A percentile compares a stretch with the other conserved stretches of the same genome.
Evolutionary conservation across 2,329 filamentous ascomycete genomes (phyloP).

Genomic region (Exophiala bonariae): DNA sequence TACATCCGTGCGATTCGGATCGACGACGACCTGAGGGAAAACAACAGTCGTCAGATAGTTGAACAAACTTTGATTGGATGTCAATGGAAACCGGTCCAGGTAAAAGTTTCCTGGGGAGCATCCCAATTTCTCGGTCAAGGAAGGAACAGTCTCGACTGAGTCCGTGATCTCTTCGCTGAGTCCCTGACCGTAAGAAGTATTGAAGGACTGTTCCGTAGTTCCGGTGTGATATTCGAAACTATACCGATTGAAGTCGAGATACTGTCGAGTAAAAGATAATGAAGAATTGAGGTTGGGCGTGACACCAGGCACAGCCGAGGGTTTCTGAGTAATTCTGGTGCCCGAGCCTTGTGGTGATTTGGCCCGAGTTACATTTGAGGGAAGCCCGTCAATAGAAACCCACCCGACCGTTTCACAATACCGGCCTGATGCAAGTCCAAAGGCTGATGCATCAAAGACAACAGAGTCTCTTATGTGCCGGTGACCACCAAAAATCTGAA

Average conservation of each 20-base stretch:
- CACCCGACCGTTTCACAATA: slow-evolving; percentile 71
- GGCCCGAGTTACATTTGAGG: slow-evolving; percentile 34
- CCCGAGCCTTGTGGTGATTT: slow-evolving; percentile 22
- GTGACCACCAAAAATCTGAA: slow-evolving; percentile 67
- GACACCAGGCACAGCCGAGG: slow-evolving; percentile 14
- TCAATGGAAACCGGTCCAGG: slow-evolving; percentile 55
- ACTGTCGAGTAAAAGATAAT: slow-evolving; percentile 57
- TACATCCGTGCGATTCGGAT: slow-evolving; percentile 49
- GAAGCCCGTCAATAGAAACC: slow-evolving; percentile 63
- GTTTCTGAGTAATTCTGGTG: slow-evolving; percentile 19
- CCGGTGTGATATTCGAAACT: slow-evolving; percentile 66
- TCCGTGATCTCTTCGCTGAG: slow-evolving; percentile 53
- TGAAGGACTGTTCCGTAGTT: slow-evolving; percentile 49
- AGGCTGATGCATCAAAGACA: slow-evolving; percentile 62
- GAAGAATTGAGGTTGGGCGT: slow-evolving; percentile 38
- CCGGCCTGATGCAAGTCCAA: slow-evolving; percentile 62
- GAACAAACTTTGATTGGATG: slow-evolving; percentile 56
- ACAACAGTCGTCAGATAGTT: slow-evolving; percentile 51
- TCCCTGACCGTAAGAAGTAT: slow-evolving; percentile 48
- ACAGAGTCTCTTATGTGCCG: slow-evolving; percentile 65
- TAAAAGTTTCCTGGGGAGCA: slow-evolving; percentile 64
- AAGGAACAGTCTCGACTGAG: slow-evolving; percentile 50
- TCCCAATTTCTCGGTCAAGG: slow-evolving; percentile 58
- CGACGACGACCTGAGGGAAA: slow-evolving; percentile 54
- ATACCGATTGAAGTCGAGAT: slow-evolving; percentile 68